Base-by-base conservation (phyloP, 192 early-diverging fungal genomes). In the Rhizophagus clarus region DNA sequence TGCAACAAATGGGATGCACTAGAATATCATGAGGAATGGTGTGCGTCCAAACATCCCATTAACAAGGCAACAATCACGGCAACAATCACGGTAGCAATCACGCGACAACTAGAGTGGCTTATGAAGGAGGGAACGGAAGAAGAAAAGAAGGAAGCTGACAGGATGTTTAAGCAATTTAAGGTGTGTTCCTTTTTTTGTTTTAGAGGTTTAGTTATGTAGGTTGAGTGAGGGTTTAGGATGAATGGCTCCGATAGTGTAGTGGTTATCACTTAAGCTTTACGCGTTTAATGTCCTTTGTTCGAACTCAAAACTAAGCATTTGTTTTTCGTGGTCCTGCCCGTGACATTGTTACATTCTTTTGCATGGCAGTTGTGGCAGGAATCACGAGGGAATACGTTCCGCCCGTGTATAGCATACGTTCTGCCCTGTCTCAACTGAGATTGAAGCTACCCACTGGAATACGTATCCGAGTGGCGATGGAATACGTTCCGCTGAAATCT, bases 401-500 rank as follows among this genome's bases (percentile, higher is more conserved):
- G 37, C 34, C 20, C 70, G 20, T 72, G 70, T 72, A 72, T 72
- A 37, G 34, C 42, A 72, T 72, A 72, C 34, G 47, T 76, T 76
- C 61, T 24, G 26, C 61, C 74, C 74, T 76, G 61, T 76, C 74
- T 76, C 61, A 76, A 64, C 74, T 76, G 61, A 3, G 61, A 76
- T 64, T 76, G 7, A 64, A 64, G 74, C 61, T 76, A 64, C 61
- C 60, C 31, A 76, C 74, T 76, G 74, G 32, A 76, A 64, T 76
- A 64, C 61, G 60, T 60, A 61, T 64, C 14, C 20, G 22, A 76
- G 61, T 76, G 74, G 61, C 26, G 2, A 76, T 76, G 61, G 74
- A 76, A 76, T 76, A 76, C 61, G 61, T 76, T 76, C 74, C 24
- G 74, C 74, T 64, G 34, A 76, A 76, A 76, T 76, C 61, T 40